Evolutionary conservation across 2,329 filamentous ascomycete genomes (phyloP).

Genomic region (Fusarium mangiferae): DNA sequence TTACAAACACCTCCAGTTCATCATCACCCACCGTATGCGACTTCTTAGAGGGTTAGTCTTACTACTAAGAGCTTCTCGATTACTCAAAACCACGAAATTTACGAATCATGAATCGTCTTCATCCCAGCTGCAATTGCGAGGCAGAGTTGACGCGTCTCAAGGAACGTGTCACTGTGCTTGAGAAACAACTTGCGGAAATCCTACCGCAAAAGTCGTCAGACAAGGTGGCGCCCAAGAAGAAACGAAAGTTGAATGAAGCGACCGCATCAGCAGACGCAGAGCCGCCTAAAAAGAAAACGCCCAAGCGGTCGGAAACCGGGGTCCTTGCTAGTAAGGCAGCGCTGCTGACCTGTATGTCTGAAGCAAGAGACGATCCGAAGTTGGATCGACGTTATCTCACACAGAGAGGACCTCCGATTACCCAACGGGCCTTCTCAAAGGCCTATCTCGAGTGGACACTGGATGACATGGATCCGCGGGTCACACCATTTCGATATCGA

Average conservation of each 20-base stretch:
- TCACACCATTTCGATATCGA: neutral
- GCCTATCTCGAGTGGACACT: neutral
- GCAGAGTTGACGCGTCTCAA: accelerated
- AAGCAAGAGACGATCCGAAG: neutral
- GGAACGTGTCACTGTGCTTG: neutral
- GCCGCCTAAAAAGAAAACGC: neutral
- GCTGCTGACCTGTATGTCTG: neutral
- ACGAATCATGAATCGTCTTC: neutral
- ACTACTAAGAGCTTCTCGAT: neutral
- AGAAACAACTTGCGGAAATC: accelerated
- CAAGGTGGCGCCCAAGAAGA: accelerated
- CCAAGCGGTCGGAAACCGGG: neutral
- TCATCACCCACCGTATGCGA: neutral
- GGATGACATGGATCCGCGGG: neutral
- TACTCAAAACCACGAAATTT: neutral
- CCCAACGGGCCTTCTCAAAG: neutral
- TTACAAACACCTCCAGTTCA: neutral
- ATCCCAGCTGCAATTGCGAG: no score
- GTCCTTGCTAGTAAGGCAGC: neutral
- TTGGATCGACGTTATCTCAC: neutral
- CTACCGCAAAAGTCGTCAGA: accelerated
- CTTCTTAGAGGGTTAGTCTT: neutral
- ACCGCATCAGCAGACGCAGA: neutral
- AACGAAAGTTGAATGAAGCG: neutral
- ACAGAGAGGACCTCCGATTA: neutral